phyloP scores from a whole-genome alignment of 331 rosid species.

The Cucumis variabilis region DNA sequence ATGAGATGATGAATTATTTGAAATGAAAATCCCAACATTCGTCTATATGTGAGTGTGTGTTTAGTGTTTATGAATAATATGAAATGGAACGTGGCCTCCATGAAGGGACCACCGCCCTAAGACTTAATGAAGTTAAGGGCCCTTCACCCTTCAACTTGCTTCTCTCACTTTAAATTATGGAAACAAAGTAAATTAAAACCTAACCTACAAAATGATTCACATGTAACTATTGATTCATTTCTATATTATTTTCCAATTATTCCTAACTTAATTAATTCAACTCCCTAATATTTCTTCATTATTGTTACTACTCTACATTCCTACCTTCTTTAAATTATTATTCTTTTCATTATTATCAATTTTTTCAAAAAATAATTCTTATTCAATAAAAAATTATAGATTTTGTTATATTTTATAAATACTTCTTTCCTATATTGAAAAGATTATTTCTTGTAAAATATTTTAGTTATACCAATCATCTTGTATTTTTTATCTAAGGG shows the following conservation, averaged over 20 bases:
- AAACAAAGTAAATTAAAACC: background rate
- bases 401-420: no score
- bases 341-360: background rate
- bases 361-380: no score
- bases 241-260: conserved; percentile 1
- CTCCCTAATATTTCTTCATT: background rate
- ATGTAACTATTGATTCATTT: background rate
- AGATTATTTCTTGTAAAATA: no score
- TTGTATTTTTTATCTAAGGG: no score
- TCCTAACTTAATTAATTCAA: background rate
- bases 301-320: background rate
- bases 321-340: background rate
- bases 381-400: no score
- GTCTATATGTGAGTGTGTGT: background rate
- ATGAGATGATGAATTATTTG: no score
- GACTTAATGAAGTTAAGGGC: background rate
- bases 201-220: background rate
- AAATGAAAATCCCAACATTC: no score
- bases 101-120: conserved; percentile 10
- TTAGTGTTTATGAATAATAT: background rate
- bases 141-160: background rate
- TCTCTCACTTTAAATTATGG: background rate
- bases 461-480: no score
- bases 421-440: no score
- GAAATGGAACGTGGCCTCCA: conserved; percentile 17